Conservation (phyloP, 305 asterid genomes). For the Fraxinus greggii region DNA sequence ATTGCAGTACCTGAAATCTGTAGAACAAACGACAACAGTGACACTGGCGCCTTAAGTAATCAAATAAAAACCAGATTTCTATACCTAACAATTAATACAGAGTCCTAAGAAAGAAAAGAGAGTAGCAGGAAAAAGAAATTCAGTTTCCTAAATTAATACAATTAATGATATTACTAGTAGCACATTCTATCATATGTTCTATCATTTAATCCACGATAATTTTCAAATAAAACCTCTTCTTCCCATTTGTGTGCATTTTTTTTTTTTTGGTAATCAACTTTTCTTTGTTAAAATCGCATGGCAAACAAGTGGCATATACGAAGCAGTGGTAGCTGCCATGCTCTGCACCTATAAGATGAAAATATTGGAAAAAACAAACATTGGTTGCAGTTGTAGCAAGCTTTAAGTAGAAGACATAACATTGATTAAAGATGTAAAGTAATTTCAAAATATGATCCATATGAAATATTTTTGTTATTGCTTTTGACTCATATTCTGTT, state of each 20-base stretch:
- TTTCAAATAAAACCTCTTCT: background rate
- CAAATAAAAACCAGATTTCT: background rate
- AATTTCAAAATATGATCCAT: background rate
- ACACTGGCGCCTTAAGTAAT: background rate
- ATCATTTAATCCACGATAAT: background rate
- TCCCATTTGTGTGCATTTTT: background rate
- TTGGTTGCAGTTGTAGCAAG: background rate
- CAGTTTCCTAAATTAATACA: background rate
- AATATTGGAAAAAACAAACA: background rate
- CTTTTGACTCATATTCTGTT: background rate
- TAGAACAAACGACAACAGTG: conserved; percentile 1
- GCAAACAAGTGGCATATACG: background rate
- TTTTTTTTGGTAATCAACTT: background rate
- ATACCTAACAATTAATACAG: background rate
- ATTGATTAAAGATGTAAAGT: background rate
- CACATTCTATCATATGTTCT: background rate
- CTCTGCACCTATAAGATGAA: background rate
- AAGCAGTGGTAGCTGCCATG: background rate
- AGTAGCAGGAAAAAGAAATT: background rate
- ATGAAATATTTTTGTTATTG: background rate
- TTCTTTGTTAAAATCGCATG: background rate
- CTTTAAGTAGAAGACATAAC: background rate
- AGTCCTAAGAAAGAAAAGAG: background rate
- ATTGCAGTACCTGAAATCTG: conserved; percentile 97
- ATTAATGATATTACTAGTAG: background rate